Evolutionary conservation across 2,329 filamentous ascomycete genomes (phyloP).

Genomic region (Colletotrichum truncatum): DNA sequence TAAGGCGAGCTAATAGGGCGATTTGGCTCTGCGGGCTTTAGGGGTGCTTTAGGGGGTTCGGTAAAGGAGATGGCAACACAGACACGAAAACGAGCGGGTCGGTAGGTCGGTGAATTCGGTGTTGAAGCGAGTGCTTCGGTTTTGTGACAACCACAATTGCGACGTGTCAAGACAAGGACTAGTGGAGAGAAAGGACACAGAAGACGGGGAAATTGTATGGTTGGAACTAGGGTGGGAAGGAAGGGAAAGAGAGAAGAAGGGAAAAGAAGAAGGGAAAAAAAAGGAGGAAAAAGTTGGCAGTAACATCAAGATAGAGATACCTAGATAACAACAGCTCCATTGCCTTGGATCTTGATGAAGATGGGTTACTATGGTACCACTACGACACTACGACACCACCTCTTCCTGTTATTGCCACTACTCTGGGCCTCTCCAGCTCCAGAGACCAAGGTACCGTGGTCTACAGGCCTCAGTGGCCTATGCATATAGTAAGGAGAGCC

Average conservation of each 20-base stretch:
- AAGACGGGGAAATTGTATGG: no score
- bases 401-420: no score
- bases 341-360: conserved; percentile 12
- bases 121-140: conserved; percentile 1
- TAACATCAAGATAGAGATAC: conserved; percentile 10
- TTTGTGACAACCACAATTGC: neutral
- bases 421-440: no score
- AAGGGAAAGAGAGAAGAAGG: neutral
- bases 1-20: neutral
- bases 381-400: neutral
- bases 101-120: conserved; percentile 2
- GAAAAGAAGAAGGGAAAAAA: neutral
- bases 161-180: conserved; percentile 6
- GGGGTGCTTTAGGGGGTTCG: no score
- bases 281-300: conserved; percentile 9
- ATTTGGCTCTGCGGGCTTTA: neutral
- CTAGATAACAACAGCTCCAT: neutral
- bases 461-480: no score
- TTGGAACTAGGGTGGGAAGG: no score
- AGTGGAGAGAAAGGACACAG: neutral
- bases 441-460: neutral
- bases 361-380: neutral
- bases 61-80: no score
- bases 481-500: neutral
- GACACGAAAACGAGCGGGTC: conserved; percentile 11